Evolutionary conservation across 2,329 filamentous ascomycete genomes (phyloP), one percentile per base, ranked within the genome.

Genomic region (Sphaerulina musiva): DNA sequence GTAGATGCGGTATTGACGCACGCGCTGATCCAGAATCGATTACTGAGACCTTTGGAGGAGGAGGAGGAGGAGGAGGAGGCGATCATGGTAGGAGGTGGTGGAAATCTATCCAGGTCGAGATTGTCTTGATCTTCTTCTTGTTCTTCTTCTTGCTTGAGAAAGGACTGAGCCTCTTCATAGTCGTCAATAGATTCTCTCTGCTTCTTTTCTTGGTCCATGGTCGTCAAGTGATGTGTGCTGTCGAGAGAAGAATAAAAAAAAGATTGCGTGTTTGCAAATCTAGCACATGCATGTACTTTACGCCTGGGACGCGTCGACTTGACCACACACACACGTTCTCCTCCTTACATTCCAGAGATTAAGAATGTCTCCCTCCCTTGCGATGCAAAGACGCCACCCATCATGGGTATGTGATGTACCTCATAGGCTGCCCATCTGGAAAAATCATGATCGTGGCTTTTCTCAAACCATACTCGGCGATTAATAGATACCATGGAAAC

Each of bases 1-100:
- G 63, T 65, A 20, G 56, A 49, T 2, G 55, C 4, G 5, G 58
- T 60, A 23, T 65, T 65, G 42, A 64, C 47, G 2, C 48, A 43
- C 6, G 59, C 58, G 31, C 56, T 56, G 49, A 64, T 42, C 58
- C 62, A 63, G 52, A 63, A 63, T 10, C 53, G 55, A 10, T 34
- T 32, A 34, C 59, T 57, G 34, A 57, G 42, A 4, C 54, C 53
- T 26, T 34, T 47, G 6, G 20, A 20, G 20, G 20, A 20, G 20
- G 20, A 20, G 20, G 14, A 17, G 20, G 14, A 17, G 14, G 14
- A 17, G 1, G 20, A 20, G 20, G 49, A 38, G 14, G 31, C 46
- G 23, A 48, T 41, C 1, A 23, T 42, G 2, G 43, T 14, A 14
- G 44, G 14, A 34, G 54, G 31, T 12, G 34, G 54, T 12, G 29